Percentiles rank a stretch among this genome's conserved stretches.
Evolutionary conservation across 441 rosid genomes (phyloP).

Genomic region (Populus hybrid): DNA sequence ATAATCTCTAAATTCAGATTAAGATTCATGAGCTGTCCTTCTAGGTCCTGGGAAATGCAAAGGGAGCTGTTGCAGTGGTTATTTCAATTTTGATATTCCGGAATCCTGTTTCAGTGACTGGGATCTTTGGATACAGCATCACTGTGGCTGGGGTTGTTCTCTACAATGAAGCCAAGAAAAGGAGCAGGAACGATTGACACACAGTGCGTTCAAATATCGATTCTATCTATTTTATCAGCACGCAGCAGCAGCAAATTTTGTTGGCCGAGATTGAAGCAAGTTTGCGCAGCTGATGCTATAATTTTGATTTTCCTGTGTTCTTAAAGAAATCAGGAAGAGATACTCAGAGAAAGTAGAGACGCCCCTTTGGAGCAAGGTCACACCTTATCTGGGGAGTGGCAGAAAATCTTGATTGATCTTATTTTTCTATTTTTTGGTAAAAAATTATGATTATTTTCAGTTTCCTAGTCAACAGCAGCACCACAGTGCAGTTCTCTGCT

Average conservation of each 20-base stretch:
- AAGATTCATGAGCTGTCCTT: not conserved
- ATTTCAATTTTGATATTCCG: slow-evolving; percentile 38
- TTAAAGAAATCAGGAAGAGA: not conserved
- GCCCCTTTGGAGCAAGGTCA: not conserved
- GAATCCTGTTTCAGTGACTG: slow-evolving; percentile 42
- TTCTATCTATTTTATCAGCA: not conserved
- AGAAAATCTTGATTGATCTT: not conserved
- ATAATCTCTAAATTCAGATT: not conserved
- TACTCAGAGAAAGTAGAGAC: not conserved
- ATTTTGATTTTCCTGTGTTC: not conserved
- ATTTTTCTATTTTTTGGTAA: too few relatives aligned
- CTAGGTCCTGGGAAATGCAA: slow-evolving; percentile 44
- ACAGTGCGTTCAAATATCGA: not conserved
- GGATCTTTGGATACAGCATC: slow-evolving; percentile 39
- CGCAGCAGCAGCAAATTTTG: not conserved
- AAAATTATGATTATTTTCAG: not conserved
- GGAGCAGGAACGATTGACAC: slow-evolving; percentile 16
- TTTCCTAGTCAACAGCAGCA: not conserved
- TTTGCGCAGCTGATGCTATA: not conserved
- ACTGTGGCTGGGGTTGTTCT: slow-evolving; percentile 38
- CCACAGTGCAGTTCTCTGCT: not conserved
- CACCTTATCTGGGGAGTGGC: not conserved
- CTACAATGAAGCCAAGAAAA: slow-evolving; percentile 39
- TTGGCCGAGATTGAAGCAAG: not conserved
- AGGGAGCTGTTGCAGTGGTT: slow-evolving; percentile 44